Percentiles rank a stretch among this genome's conserved stretches.
phyloP scores from a whole-genome alignment of 106 monocot genomes.

The Narthecium ossifragum region DNA sequence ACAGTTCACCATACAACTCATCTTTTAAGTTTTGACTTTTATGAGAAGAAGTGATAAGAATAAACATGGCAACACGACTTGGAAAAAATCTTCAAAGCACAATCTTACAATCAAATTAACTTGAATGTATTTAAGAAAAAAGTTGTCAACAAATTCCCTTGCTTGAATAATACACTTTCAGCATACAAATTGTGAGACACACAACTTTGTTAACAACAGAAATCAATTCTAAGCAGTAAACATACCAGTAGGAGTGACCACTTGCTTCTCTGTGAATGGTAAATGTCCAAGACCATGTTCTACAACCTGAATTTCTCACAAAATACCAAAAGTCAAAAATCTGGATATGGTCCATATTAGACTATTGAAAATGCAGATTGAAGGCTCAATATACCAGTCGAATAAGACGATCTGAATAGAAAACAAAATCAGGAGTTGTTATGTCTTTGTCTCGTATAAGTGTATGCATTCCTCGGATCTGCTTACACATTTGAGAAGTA shows the following conservation, averaged over 20 bases:
- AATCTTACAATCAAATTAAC: no score
- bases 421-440: slow-evolving; percentile 97
- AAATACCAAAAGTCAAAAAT: not conserved
- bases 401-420: slow-evolving; percentile 98
- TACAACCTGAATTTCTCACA: slow-evolving; percentile 88
- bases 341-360: not conserved
- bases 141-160: no score
- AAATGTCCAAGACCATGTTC: slow-evolving; percentile 99
- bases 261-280: slow-evolving; percentile 96
- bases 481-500: slow-evolving; percentile 19
- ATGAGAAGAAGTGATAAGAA: no score
- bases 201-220: not conserved
- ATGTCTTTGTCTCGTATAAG: slow-evolving; percentile 91
- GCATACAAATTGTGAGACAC: no score
- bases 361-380: not conserved
- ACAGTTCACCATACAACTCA: no score
- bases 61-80: no score
- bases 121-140: no score
- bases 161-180: no score
- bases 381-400: slow-evolving; percentile 60
- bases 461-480: slow-evolving; percentile 99
- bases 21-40: no score
- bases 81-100: no score
- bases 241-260: slow-evolving; percentile 87
- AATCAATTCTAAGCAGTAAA: not conserved